Evolutionary conservation across 2,329 filamentous ascomycete genomes (phyloP).

Genomic region (Colletotrichum tamarilloi): DNA sequence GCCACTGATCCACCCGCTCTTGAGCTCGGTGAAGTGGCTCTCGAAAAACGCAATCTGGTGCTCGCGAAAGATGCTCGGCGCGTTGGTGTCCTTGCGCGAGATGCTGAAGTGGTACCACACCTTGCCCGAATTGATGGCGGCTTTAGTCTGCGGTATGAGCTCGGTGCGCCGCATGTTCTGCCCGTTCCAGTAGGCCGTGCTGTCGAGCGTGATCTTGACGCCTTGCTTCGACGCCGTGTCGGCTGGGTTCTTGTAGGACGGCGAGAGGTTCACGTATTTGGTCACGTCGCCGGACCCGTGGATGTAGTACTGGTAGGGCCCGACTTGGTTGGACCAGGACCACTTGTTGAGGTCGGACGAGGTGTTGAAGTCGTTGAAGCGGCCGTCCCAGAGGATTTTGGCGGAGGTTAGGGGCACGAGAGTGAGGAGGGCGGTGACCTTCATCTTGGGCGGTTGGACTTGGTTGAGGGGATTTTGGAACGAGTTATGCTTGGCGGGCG

Average conservation of each 20-base stretch:
- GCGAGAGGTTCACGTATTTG: slow-evolving; percentile 71
- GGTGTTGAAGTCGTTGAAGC: slow-evolving; percentile 70
- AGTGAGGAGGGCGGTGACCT: slow-evolving; percentile 9
- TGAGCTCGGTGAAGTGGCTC: slow-evolving; percentile 80
- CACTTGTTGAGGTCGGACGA: slow-evolving; percentile 68
- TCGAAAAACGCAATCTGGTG: slow-evolving; percentile 75
- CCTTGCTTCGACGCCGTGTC: slow-evolving; percentile 72
- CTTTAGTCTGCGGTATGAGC: slow-evolving; percentile 76
- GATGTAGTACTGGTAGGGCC: slow-evolving; percentile 81
- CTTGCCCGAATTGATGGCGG: slow-evolving; percentile 72
- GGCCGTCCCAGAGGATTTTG: slow-evolving; percentile 70
- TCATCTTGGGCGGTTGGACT: slow-evolving; percentile 10
- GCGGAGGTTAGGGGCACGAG: slow-evolving; percentile 17
- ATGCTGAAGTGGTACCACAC: slow-evolving; percentile 81
- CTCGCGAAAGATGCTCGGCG: slow-evolving; percentile 71
- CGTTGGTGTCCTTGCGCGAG: slow-evolving; percentile 67
- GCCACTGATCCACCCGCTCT: slow-evolving; percentile 71
- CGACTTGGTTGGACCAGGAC: slow-evolving; percentile 76
- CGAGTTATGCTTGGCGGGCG: background rate
- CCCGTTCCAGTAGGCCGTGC: slow-evolving; percentile 76
- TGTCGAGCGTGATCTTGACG: slow-evolving; percentile 73
- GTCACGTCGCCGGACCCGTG: slow-evolving; percentile 69
- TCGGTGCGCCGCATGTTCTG: slow-evolving; percentile 80
- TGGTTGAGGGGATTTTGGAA: background rate
- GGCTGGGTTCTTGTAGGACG: slow-evolving; percentile 72